Evolutionary conservation across 257 asterid species (phyloP), one percentile per base, ranked within the genome.

Genomic region (Prunella vulgaris): DNA sequence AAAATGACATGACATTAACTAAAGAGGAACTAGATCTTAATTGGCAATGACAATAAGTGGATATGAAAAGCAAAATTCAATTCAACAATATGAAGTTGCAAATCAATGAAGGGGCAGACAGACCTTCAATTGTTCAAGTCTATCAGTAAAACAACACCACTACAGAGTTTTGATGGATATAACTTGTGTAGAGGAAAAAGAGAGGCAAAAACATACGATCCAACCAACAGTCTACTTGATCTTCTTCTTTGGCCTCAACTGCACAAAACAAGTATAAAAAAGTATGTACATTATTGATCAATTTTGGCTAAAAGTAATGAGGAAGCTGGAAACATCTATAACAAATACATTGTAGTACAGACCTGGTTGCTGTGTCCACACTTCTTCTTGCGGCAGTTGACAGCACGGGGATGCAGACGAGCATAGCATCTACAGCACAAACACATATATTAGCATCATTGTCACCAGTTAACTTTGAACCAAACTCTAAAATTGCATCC

Each of bases 361-460:
- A 90, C 93, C 91, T 88, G 95, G 78, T 92, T 92, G 87, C 88
- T 86, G 79, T 89, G 95, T 10, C 95, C 96, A 73, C 97, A 89
- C 84, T 91, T 91, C 89, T 91, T 92, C 27, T 92, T 89, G 73
- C 97, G 79, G 85, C 97, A 92, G 86, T 92, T 92, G 38, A 89
- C 97, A 24, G 96, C 97, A 25, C 92, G 87, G 5, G 96, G 93
- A 62, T 92, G 96, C 37, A 92, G 32, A 24, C 96, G 95, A 30
- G 97, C 95, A 76, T 92, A 92, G 66, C 96, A 90, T 54, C 97
- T 88, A 68, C 64, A 61, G n/a, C 15, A 52, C 1, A 13, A 48
- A 25, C 28, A 35, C 52, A 32, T 7, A 40, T 33, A 9, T 20
- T 24, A 46, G 42, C 7, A 68, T 56, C 38, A 76, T n/a, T 60